These are phyloP conservation scores for barrel medic (Medicago truncatula) DNA, from an alignment of 306 rosid genomes.

Conservation along the genomic window DNA sequence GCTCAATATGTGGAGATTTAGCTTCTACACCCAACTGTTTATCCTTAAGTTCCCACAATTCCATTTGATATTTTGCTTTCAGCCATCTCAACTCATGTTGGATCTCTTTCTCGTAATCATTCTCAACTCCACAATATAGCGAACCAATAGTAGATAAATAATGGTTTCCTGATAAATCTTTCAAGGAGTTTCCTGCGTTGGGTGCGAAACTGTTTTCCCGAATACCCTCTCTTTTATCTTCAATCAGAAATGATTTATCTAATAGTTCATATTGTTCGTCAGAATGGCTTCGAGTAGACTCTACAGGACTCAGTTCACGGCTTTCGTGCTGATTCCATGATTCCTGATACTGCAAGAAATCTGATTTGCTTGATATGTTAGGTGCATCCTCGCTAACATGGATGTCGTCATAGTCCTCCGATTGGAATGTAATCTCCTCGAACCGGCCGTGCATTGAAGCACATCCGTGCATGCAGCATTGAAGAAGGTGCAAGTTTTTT, in stretches of 20 bases:
- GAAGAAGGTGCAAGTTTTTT: conserved; percentile 54
- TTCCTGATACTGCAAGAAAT: conserved; percentile 53
- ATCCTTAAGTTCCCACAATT: conserved; percentile 60
- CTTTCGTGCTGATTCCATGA: conserved; percentile 70
- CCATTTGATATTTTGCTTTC: conserved; percentile 75
- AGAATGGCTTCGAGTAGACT: conserved; percentile 64
- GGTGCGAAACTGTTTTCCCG: conserved; percentile 43
- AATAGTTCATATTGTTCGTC: conserved; percentile 66
- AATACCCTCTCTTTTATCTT: conserved; percentile 40
- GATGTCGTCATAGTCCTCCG: conserved; percentile 58
- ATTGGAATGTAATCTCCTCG: conserved; percentile 78
- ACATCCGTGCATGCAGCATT: conserved; percentile 64
- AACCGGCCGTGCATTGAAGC: conserved; percentile 85
- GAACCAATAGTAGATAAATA: conserved; percentile 47
- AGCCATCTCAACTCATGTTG: conserved; percentile 77
- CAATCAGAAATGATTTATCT: conserved; percentile 42
- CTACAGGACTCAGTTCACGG: conserved; percentile 71
- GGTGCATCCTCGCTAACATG: conserved; percentile 43
- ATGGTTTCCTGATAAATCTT: conserved; percentile 51
- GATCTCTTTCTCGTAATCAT: conserved; percentile 49
- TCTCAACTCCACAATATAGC: conserved; percentile 45
- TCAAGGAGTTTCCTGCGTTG: conserved; percentile 39
- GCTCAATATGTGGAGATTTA: conserved; percentile 45
- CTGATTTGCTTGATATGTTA: conserved; percentile 44
- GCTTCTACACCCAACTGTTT: conserved; percentile 51